Conservation (phyloP, 1,139 yeast species). For the Saccharomycopsis hybrid region DNA sequence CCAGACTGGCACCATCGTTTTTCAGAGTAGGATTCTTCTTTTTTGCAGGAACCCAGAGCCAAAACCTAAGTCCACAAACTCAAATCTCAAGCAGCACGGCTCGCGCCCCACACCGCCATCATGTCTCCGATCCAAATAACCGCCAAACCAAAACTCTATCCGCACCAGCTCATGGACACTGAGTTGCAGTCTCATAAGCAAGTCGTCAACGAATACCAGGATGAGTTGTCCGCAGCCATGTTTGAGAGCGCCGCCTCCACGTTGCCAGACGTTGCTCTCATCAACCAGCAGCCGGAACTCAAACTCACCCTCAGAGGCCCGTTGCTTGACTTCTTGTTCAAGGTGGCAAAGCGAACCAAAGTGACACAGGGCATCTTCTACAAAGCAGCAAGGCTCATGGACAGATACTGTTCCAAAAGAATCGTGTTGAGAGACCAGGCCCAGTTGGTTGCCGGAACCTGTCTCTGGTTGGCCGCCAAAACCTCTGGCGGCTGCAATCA, state of each 20-base stretch:
- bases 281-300: slow-evolving; percentile 60
- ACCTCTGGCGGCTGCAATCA: slow-evolving; percentile 67
- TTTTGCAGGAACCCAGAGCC: too few species aligned
- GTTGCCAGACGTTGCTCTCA: slow-evolving; percentile 49
- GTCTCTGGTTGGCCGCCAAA: slow-evolving; percentile 62
- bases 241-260: slow-evolving; percentile 32
- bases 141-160: slow-evolving; percentile 33
- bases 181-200: slow-evolving; percentile 45
- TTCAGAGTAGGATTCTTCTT: too few species aligned
- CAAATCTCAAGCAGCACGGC: too few species aligned
- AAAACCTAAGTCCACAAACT: too few species aligned
- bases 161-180: slow-evolving; percentile 41
- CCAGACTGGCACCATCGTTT: too few species aligned
- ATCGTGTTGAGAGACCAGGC: slow-evolving; percentile 56
- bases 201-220: slow-evolving; percentile 45
- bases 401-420: slow-evolving; percentile 60
- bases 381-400: slow-evolving; percentile 54
- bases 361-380: slow-evolving; percentile 56
- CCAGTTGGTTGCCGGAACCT: slow-evolving; percentile 57
- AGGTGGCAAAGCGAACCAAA: slow-evolving; percentile 51
- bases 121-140: slow-evolving; percentile 10
- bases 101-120: too few species aligned
- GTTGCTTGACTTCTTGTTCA: slow-evolving; percentile 51
- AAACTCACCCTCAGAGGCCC: slow-evolving; percentile 44
- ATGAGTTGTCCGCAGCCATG: slow-evolving; percentile 43